Conservation (phyloP, 345 rosid genomes). For the Gossypium australe region DNA sequence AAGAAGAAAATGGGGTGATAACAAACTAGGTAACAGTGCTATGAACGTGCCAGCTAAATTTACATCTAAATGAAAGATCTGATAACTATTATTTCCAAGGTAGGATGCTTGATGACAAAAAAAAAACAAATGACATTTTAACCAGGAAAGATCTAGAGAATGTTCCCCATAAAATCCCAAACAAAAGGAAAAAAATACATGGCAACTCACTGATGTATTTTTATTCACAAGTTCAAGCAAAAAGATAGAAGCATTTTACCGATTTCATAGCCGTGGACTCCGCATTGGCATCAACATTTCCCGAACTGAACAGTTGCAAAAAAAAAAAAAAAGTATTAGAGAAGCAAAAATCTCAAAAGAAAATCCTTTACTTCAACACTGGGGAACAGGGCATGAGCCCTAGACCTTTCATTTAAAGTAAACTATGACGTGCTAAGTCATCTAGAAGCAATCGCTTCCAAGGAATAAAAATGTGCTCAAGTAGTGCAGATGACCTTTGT, state of each 20-base stretch:
- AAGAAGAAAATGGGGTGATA: not conserved
- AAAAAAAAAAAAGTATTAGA: slow-evolving; percentile 4
- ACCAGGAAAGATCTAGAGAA: not conserved
- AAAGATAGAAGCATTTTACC: slow-evolving; percentile 34
- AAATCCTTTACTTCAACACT: slow-evolving; percentile 23
- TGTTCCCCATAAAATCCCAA: not conserved
- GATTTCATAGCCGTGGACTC: slow-evolving; percentile 32
- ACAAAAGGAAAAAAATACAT: slow-evolving; percentile 1
- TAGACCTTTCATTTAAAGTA: slow-evolving; percentile 29
- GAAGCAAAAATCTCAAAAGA: slow-evolving; percentile 13
- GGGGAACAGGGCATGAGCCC: slow-evolving; percentile 33
- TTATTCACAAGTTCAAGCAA: slow-evolving; percentile 2
- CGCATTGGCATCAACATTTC: slow-evolving; percentile 37
- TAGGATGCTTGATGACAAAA: not conserved
- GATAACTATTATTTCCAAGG: not conserved
- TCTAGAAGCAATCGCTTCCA: slow-evolving; percentile 30
- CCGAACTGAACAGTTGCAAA: slow-evolving; percentile 42
- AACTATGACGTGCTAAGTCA: slow-evolving; percentile 31
- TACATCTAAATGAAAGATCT: not conserved
- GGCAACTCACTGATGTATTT: not conserved
- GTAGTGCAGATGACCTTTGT: slow-evolving; percentile 95
- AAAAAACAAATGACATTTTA: not conserved
- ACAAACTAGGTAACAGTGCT: too few relatives aligned
- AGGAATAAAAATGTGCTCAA: slow-evolving; percentile 55
- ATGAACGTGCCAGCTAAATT: not conserved